Evolutionary conservation across 352 stramenopile species (phyloP), one percentile per base, ranked within the genome.

Genomic region (Globisporangium irregulare): DNA sequence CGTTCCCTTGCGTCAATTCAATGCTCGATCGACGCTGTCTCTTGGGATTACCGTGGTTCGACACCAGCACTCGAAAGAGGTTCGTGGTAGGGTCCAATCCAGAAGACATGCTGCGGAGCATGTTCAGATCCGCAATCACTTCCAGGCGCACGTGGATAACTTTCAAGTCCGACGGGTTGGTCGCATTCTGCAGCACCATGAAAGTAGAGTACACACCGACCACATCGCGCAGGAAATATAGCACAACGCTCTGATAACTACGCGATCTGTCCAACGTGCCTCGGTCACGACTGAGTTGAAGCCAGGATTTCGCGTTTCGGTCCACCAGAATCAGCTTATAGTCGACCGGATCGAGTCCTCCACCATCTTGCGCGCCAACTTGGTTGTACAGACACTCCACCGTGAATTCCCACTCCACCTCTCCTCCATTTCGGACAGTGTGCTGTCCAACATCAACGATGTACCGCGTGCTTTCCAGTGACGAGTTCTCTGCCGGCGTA

Each of bases 361-460:
- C 58, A 51, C 59, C 55, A 15, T 86, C 76, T 41, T 64, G 63
- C 38, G 62, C 67, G 38, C 66, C 73, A 24, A 66, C 36, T 34
- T 76, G 64, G 50, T 72, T 87, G 62, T 87, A 91, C n/a, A 89
- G 66, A 55, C 84, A 89, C 70, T 96, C 87, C 22, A 96, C 79
- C 1, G 89, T 95, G 63, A 96, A 94, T 57, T 96, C 89, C 89
- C 89, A 96, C 66, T 96, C 89, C 22, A 96, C 82, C 73, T 94
- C 87, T 66, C 86, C 87, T 29, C 87, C 89, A 43, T 93, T 94
- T 53, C 89, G 86, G 59, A 96, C 84, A 3, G 87, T 96, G 67
- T 96, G 89, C 54, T 96, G 89, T 0, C 89, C 89, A 15, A 92
- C 86, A 71, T 96, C 89, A 41, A 96, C 93, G 24, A 95, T 79